Evolutionary conservation across 176 grass and related monocot species (phyloP).

Genomic region (Musa schizocarpa): DNA sequence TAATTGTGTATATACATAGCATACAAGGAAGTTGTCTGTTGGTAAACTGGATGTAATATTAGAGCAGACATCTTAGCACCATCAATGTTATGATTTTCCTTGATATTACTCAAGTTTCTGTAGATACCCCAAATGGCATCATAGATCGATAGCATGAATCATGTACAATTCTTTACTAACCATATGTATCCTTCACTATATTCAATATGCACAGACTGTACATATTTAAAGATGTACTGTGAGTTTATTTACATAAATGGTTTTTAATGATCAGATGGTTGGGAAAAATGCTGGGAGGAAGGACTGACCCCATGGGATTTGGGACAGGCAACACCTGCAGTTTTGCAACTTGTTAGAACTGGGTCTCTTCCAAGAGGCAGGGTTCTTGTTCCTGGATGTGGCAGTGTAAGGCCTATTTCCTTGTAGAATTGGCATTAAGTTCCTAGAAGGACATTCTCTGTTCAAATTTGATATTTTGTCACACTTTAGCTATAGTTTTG

Average conservation of each 20-base stretch:
- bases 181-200: background rate
- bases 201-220: background rate
- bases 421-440: background rate
- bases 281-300: slow-evolving; percentile 66
- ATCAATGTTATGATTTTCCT: background rate
- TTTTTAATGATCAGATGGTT: slow-evolving; percentile 39
- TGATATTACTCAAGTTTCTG: background rate
- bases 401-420: slow-evolving; percentile 38
- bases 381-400: slow-evolving; percentile 79
- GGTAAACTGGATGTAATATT: background rate
- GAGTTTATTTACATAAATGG: background rate
- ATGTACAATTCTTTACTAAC: background rate
- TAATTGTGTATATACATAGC: too few species aligned
- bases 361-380: slow-evolving; percentile 63
- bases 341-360: slow-evolving; percentile 50
- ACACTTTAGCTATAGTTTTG: background rate
- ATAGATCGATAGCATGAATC: background rate
- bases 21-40: background rate
- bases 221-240: background rate
- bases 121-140: background rate
- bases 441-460: background rate
- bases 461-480: background rate
- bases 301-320: slow-evolving; percentile 82
- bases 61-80: background rate
- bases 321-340: slow-evolving; percentile 49